A percentile compares a stretch with the other conserved stretches of the same genome.
These are phyloP conservation scores for Suhomyces bolitotheri DNA, from an alignment of 1,139 yeast genomes.

Conservation along the genomic window DNA sequence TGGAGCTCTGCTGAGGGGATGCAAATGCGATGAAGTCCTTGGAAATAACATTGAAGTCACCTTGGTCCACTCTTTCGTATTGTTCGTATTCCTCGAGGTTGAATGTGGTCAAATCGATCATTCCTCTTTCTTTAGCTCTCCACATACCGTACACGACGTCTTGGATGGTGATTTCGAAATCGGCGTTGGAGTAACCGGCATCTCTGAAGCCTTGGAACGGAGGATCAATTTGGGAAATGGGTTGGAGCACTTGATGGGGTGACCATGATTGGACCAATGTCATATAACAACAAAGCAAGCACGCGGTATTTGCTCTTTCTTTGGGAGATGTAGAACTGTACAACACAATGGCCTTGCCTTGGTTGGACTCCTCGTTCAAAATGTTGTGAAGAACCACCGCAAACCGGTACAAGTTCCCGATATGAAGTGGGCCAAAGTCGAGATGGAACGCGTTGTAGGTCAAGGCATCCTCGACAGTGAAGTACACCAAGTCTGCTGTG, in stretches of 20 bases:
- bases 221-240: slow-evolving; percentile 87
- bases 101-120: slow-evolving; percentile 84
- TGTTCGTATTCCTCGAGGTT: slow-evolving; percentile 91
- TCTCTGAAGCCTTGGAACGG: slow-evolving; percentile 95
- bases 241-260: slow-evolving; percentile 95
- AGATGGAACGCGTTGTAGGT: slow-evolving; percentile 92
- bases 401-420: slow-evolving; percentile 89
- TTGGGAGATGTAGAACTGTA: slow-evolving; percentile 82
- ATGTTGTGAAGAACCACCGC: slow-evolving; percentile 93
- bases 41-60: slow-evolving; percentile 88
- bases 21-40: slow-evolving; percentile 98
- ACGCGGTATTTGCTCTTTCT: slow-evolving; percentile 90
- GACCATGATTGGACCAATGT: slow-evolving; percentile 95
- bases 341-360: slow-evolving; percentile 86
- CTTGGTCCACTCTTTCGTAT: slow-evolving; percentile 94
- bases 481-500: slow-evolving; percentile 73
- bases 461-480: slow-evolving; percentile 88
- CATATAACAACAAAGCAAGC: slow-evolving; percentile 92
- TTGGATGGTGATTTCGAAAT: slow-evolving; percentile 88
- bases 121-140: slow-evolving; percentile 95
- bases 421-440: slow-evolving; percentile 94
- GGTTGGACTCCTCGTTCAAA: slow-evolving; percentile 78
- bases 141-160: slow-evolving; percentile 95
- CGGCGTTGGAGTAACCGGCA: slow-evolving; percentile 96
- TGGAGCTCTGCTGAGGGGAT: slow-evolving; percentile 77